Evolutionary conservation across 208 protist species (phyloP), one percentile per base, ranked within the genome.

Genomic region (Trypanosoma conorhini): DNA sequence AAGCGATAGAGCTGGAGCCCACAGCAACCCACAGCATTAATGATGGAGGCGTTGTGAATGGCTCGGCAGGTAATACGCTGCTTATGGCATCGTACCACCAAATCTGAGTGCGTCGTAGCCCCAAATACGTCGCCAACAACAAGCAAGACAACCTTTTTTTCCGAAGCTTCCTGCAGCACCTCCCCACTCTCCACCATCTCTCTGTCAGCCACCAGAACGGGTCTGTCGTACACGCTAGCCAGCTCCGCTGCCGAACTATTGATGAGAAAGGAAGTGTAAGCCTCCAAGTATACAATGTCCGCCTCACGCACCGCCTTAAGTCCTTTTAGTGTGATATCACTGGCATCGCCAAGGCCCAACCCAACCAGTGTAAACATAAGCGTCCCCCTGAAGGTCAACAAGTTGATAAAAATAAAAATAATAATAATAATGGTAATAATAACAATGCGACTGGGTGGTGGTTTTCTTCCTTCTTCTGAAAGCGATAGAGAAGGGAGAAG

Each of bases 21-120:
- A 79, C 97, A 99, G 72, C 89, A 94, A 30, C 95, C 99, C 33
- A 99, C 90, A 22, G 98, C 99, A 80, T 99, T 99, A 86, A 99
- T 99, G 76, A 99, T 99, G 0, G 97, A 99, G 5, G 98, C 98
- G 80, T 99, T 99, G 81, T 99, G 99, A n/a, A 99, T 90, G 3
- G 97, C 95, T 15, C 93, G 58, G 31, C 89, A 86, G 19, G 65
- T 42, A 40, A 99, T 96, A 10, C 77, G 72, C 66, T 84, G 50
- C 64, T 98, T 76, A 40, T 92, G 74, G 22, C 98, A 99, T 15
- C 99, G 84, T 24, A 99, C 73, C 13, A 99, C 82, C 35, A 99
- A 85, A 76, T 99, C 99, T 0, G 94, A 96, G 74, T 99, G 99
- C 3, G 99, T 99, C 0, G 99, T 99, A 0, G 99, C 99, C 12